Percentiles rank a stretch among this genome's conserved stretches.
phyloP scores from a whole-genome alignment of 164 flowering plant genomes.

The Piper betle region DNA sequence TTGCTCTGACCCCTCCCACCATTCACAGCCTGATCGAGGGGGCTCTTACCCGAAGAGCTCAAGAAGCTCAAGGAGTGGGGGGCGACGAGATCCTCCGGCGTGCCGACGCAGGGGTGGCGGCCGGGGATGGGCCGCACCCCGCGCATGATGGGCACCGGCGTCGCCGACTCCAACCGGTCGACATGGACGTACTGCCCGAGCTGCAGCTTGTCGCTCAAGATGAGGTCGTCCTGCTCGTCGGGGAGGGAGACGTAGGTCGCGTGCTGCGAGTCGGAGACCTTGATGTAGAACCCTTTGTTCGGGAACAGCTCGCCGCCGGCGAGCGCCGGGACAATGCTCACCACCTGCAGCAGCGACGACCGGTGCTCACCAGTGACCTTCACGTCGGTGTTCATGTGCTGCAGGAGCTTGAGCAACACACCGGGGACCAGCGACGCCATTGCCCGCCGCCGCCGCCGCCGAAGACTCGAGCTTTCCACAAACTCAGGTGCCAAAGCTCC shows the following conservation, averaged over 20 bases:
- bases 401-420: constrained; percentile 73
- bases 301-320: constrained; percentile 84
- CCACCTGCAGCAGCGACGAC: constrained; percentile 71
- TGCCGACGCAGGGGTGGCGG: constrained; percentile 83
- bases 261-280: constrained; percentile 94
- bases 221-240: constrained; percentile 85
- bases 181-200: constrained; percentile 91
- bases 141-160: constrained; percentile 79
- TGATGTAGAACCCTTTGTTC: constrained; percentile 76
- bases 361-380: constrained; percentile 87
- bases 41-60: constrained; percentile 33
- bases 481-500: background rate
- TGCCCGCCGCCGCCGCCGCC: constrained; percentile 9
- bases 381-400: constrained; percentile 93
- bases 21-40: constrained; percentile 18
- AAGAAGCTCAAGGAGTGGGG: constrained; percentile 71
- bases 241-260: constrained; percentile 90
- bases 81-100: constrained; percentile 83
- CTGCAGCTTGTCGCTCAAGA: constrained; percentile 85
- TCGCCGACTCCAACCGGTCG: constrained; percentile 67
- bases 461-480: constrained; percentile 7
- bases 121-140: constrained; percentile 90
- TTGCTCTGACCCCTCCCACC: constrained; percentile 21
- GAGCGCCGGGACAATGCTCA: constrained; percentile 84
- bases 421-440: constrained; percentile 95